Evolutionary conservation across 78 protist species (phyloP).

Genomic region (Chrysochromulina tobinii): DNA sequence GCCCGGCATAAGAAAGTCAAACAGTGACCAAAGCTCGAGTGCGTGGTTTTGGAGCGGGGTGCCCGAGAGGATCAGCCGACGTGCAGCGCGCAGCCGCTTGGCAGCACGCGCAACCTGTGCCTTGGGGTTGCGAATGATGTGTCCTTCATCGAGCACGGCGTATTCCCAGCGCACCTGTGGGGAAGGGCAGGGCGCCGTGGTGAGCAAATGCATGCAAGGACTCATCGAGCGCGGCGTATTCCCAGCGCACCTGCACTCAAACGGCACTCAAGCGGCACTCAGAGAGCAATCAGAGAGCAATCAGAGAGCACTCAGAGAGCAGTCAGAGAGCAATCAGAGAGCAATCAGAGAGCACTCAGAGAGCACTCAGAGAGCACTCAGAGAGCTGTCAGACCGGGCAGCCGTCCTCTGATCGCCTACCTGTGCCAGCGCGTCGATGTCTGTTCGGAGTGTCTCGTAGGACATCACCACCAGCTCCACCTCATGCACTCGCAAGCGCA

Average conservation of each 20-base stretch:
- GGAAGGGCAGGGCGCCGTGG: too few species aligned
- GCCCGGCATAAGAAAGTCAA: constrained; percentile 98
- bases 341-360: too few species aligned
- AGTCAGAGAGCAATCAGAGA: too few species aligned
- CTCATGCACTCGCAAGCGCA: background rate
- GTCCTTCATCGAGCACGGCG: constrained; percentile 96
- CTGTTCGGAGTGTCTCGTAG: constrained; percentile 80
- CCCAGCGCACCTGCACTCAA: constrained; percentile 33
- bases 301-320: too few species aligned
- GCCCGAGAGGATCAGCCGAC: constrained; percentile 95
- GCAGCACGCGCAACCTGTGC: constrained; percentile 76
- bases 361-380: too few species aligned
- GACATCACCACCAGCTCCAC: constrained; percentile 66
- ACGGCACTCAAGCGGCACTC: background rate
- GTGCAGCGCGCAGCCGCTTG: constrained; percentile 63
- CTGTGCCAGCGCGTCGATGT: constrained; percentile 55
- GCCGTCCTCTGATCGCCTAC: too few species aligned
- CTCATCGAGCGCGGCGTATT: constrained; percentile 92
- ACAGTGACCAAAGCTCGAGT: constrained; percentile 94
- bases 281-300: background rate
- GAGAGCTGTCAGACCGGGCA: too few species aligned
- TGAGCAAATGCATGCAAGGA: background rate
- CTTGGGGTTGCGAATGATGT: constrained; percentile 81
- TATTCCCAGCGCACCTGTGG: constrained; percentile 63
- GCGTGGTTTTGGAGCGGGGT: constrained; percentile 92